These are phyloP conservation scores for Sporothrix phasma DNA, from an alignment of 2,329 filamentous ascomycete genomes.

Conservation along the genomic window DNA sequence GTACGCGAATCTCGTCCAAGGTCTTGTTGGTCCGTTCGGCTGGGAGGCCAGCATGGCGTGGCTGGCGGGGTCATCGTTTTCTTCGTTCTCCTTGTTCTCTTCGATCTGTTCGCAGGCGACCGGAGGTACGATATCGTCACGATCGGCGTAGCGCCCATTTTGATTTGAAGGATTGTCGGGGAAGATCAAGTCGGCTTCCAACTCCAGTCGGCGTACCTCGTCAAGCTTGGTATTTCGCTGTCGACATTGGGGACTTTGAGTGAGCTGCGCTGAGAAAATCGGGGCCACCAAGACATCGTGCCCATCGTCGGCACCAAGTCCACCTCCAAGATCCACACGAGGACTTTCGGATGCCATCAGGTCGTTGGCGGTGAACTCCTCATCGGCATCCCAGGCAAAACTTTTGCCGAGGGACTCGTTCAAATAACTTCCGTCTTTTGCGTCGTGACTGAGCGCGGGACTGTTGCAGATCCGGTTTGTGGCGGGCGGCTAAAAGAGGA, in stretches of 20 bases:
- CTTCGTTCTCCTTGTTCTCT: neutral
- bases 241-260: constrained; percentile 18
- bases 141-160: neutral
- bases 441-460: neutral
- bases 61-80: neutral
- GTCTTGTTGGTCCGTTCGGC: constrained; percentile 31
- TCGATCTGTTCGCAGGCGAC: no score
- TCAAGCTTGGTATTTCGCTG: constrained; percentile 35
- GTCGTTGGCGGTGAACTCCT: constrained; percentile 48
- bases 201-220: constrained; percentile 29
- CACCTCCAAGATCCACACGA: constrained; percentile 30
- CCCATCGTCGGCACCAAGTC: neutral
- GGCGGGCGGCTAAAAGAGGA: neutral
- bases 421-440: neutral
- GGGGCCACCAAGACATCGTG: neutral
- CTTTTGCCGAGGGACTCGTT: constrained; percentile 37
- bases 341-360: constrained; percentile 47
- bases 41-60: constrained; percentile 7
- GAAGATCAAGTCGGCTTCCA: constrained; percentile 19
- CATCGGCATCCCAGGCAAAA: constrained; percentile 46
- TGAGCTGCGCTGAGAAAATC: no score
- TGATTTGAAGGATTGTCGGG: constrained; percentile 16
- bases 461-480: neutral
- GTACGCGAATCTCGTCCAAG: constrained; percentile 38
- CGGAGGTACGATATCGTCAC: constrained; percentile 1